A percentile compares a stretch with the other conserved stretches of the same genome.
phyloP scores from a whole-genome alignment of 345 rosid genomes.

The Eucalyptus sideroxylon region DNA sequence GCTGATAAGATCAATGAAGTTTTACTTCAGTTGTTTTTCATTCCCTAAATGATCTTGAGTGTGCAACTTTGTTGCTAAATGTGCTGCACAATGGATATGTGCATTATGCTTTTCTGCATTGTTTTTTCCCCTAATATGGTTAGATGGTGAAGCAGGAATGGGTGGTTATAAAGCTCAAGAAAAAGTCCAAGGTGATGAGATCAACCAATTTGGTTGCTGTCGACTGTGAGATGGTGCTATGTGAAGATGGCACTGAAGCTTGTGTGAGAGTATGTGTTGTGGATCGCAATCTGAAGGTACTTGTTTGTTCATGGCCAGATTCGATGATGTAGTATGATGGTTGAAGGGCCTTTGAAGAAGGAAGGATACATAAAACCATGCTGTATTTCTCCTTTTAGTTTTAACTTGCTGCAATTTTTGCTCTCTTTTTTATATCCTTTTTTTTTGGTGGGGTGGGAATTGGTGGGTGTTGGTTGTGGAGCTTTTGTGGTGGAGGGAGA shows the following conservation, averaged over 20 bases:
- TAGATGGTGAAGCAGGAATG: conserved; percentile 46
- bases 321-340: not conserved
- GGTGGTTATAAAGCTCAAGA: conserved; percentile 36
- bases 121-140: not conserved
- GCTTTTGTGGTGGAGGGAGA: not conserved
- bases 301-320: not conserved
- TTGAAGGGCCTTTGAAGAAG: not conserved
- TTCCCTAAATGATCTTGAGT: not conserved
- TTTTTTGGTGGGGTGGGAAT: fast-evolving
- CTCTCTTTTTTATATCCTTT: fast-evolving
- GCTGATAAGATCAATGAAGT: not conserved
- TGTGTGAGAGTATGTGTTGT: conserved; percentile 72
- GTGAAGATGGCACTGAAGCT: conserved; percentile 89
- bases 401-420: not conserved
- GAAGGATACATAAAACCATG: not conserved
- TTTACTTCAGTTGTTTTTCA: not conserved
- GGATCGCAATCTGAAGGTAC: conserved; percentile 64
- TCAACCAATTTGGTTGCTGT: conserved; percentile 54
- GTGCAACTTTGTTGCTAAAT: not conserved
- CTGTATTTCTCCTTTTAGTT: not conserved
- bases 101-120: not conserved
- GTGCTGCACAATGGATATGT: not conserved
- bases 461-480: not conserved
- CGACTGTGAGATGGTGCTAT: conserved; percentile 98
- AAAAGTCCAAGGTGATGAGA: conserved; percentile 25